Percentiles rank a stretch among this genome's conserved stretches.
phyloP scores from a whole-genome alignment of 805 yeast genomes.

The Starmerella riodocensis region DNA sequence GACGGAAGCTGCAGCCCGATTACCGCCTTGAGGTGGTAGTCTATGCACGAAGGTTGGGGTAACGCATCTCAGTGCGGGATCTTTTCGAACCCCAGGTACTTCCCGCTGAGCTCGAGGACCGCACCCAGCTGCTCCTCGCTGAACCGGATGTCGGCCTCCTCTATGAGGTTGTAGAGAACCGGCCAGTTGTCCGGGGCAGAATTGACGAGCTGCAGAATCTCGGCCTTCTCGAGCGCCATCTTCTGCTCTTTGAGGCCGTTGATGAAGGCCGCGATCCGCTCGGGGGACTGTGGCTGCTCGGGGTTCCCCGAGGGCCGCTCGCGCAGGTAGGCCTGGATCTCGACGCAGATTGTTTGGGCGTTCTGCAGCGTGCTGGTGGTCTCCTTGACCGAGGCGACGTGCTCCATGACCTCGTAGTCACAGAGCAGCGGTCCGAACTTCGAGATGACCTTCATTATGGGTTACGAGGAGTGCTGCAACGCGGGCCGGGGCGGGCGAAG shows the following conservation, averaged over 20 bases:
- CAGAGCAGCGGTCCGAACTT: conserved; percentile 48
- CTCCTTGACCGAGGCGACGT: conserved; percentile 37
- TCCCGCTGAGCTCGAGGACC: conserved; percentile 44
- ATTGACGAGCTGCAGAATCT: conserved; percentile 71
- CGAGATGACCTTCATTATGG: conserved; percentile 34
- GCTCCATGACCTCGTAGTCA: conserved; percentile 50
- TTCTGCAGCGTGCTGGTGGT: conserved; percentile 20
- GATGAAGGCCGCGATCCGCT: conserved; percentile 32
- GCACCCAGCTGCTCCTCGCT: conserved; percentile 49
- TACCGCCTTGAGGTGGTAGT: not conserved
- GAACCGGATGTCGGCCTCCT: conserved; percentile 84
- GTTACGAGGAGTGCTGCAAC: no score
- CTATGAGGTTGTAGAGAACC: conserved; percentile 63
- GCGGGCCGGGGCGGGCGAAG: no score
- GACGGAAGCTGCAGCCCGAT: no score
- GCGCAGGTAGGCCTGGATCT: conserved; percentile 30
- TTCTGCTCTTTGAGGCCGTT: conserved; percentile 30
- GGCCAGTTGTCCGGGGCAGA: conserved; percentile 70
- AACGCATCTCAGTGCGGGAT: not conserved
- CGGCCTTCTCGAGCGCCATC: conserved; percentile 62
- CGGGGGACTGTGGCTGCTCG: conserved; percentile 26
- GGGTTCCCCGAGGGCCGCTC: conserved; percentile 31
- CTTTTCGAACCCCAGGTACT: conserved; percentile 24
- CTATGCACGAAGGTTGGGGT: not conserved
- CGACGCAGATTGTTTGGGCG: conserved; percentile 27